A percentile compares a stretch with the other conserved stretches of the same genome.
Conservation (phyloP, 257 asterid genomes). For the Solanum gracilifrons region DNA sequence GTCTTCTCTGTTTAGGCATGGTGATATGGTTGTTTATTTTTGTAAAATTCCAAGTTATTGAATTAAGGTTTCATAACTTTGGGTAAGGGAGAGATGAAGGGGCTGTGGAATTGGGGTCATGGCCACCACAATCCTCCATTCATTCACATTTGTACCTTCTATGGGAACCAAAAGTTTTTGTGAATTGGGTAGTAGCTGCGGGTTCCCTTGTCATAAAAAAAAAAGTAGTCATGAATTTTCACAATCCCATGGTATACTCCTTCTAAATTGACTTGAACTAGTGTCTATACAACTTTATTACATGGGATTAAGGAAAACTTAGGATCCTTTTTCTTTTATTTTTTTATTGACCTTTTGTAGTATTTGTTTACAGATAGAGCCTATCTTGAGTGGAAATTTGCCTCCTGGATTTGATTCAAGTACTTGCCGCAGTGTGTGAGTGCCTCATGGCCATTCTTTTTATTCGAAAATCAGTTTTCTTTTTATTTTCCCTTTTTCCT, state of each 20-base stretch:
- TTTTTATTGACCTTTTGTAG: not conserved
- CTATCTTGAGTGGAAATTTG: constrained; percentile 79
- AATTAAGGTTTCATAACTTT: not conserved
- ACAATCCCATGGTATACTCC: not conserved
- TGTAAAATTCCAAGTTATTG: not conserved
- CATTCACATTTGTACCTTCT: not conserved
- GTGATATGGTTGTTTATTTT: not conserved
- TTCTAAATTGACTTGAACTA: not conserved
- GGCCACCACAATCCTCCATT: not conserved
- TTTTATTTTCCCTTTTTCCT: not conserved
- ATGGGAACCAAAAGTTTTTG: not conserved
- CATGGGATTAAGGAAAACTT: not conserved
- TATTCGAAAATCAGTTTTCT: not conserved
- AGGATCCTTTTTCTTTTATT: not conserved
- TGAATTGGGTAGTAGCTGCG: not conserved
- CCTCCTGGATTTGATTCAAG: constrained; percentile 82
- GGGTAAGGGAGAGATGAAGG: not conserved
- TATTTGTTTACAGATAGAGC: constrained; percentile 64
- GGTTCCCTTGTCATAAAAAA: not conserved
- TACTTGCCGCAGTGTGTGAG: constrained; percentile 92
- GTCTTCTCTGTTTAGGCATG: not conserved
- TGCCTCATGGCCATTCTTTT: constrained; percentile 11
- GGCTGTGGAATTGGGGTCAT: not conserved
- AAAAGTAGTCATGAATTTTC: not conserved
- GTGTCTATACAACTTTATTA: not conserved